phyloP scores from a whole-genome alignment of 2,329 filamentous ascomycete genomes.

The Fusarium sp. region DNA sequence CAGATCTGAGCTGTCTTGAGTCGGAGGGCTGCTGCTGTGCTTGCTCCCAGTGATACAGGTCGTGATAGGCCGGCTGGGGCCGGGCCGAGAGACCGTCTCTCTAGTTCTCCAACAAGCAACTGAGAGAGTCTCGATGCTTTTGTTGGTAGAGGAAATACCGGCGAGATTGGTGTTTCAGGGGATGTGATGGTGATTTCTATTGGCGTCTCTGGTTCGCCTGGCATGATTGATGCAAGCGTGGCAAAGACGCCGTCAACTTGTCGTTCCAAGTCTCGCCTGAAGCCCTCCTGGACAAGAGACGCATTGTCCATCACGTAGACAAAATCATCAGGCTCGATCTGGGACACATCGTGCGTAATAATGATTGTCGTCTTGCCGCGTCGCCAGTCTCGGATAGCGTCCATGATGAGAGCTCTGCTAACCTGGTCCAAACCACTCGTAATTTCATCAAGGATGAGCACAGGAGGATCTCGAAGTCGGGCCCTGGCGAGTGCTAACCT shows the following conservation, averaged over 20 bases:
- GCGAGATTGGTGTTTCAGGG: conserved; percentile 16
- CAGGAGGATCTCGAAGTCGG: conserved; percentile 78
- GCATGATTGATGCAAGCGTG: conserved; percentile 48
- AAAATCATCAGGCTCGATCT: conserved; percentile 79
- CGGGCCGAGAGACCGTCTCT: conserved; percentile 20
- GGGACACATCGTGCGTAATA: conserved; percentile 88
- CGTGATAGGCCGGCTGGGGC: conserved; percentile 22
- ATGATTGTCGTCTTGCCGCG: conserved; percentile 87
- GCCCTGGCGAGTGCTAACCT: conserved; percentile 84
- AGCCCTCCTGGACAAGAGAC: conserved; percentile 75
- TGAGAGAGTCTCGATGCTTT: conserved; percentile 31
- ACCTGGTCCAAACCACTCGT: conserved; percentile 87
- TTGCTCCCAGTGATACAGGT: conserved; percentile 37
- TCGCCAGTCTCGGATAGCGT: conserved; percentile 82
- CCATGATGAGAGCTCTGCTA: conserved; percentile 76
- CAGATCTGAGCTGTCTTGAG: conserved; percentile 38
- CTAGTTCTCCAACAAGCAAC: conserved; percentile 34
- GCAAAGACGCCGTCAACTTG: conserved; percentile 60
- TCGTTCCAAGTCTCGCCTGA: conserved; percentile 65
- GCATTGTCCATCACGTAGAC: conserved; percentile 84
- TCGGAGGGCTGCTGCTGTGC: conserved; percentile 32
- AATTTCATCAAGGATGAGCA: conserved; percentile 89
- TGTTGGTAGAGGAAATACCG: conserved; percentile 8
- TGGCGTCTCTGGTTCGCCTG: conserved; percentile 3
- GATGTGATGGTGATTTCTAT: conserved; percentile 32